A percentile compares a stretch with the other conserved stretches of the same genome.
phyloP scores from a whole-genome alignment of 2,329 filamentous ascomycete species.

The Byssoonygena ceratinophila region DNA sequence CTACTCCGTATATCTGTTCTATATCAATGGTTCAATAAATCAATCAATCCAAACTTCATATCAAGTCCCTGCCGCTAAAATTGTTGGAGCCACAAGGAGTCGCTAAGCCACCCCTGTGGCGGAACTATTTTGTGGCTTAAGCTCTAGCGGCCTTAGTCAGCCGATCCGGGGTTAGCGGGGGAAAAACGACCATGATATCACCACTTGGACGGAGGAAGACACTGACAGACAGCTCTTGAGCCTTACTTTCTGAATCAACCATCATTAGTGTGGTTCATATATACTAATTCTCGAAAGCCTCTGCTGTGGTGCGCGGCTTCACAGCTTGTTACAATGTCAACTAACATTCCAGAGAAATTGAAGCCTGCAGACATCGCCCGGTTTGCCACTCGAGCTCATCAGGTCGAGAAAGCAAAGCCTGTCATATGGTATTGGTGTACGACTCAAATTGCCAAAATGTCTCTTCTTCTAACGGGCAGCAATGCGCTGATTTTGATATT shows the following conservation, averaged over 20 bases:
- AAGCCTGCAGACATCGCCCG: slow-evolving; percentile 72
- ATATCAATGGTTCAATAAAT: too few relatives aligned
- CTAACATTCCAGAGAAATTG: slow-evolving; percentile 58
- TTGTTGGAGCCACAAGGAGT: too few relatives aligned
- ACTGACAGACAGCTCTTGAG: neutral
- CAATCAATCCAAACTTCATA: too few relatives aligned
- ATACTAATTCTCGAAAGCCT: neutral
- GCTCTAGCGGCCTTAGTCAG: too few relatives aligned
- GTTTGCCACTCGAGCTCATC: slow-evolving; percentile 70
- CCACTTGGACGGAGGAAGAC: neutral
- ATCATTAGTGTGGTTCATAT: neutral
- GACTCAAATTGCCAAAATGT: slow-evolving; percentile 28
- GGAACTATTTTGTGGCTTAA: too few relatives aligned
- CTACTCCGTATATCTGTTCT: too few relatives aligned
- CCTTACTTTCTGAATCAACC: neutral
- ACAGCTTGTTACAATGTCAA: slow-evolving; percentile 50
- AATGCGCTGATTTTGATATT: slow-evolving; percentile 3
- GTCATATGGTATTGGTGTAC: slow-evolving; percentile 92
- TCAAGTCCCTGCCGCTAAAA: too few relatives aligned
- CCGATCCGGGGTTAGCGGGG: neutral
- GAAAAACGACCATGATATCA: slow-evolving; percentile 9
- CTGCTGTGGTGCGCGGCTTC: neutral
- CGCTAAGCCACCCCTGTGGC: too few relatives aligned
- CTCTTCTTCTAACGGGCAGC: neutral
- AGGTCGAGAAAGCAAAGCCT: slow-evolving; percentile 75